phyloP scores from a whole-genome alignment of 192 early-diverging fungal species.

The Backusella liffmaniae region DNA sequence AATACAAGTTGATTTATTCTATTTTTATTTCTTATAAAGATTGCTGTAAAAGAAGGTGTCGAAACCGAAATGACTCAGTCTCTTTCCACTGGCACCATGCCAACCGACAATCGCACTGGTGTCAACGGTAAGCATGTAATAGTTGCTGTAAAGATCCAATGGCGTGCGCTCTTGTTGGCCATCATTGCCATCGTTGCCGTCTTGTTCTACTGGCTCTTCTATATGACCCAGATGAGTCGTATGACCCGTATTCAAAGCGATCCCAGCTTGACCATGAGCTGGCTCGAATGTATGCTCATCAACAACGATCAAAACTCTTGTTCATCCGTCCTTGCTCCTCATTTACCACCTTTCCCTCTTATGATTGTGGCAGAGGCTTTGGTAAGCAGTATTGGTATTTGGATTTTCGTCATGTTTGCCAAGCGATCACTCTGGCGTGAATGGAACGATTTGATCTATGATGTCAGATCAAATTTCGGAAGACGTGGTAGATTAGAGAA shows the following conservation, averaged over 20 bases:
- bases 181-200: slow-evolving; percentile 34
- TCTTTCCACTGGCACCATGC: neutral
- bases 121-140: slow-evolving; percentile 43
- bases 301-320: slow-evolving; percentile 39
- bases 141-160: slow-evolving; percentile 52
- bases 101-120: neutral
- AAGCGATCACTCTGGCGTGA: slow-evolving; percentile 44
- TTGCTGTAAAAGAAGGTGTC: slow-evolving; percentile 28
- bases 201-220: slow-evolving; percentile 58
- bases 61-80: slow-evolving; percentile 33
- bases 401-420: slow-evolving; percentile 45
- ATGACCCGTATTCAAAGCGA: slow-evolving; percentile 18
- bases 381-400: slow-evolving; percentile 43
- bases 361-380: slow-evolving; percentile 47
- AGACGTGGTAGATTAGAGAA: neutral
- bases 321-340: slow-evolving; percentile 20
- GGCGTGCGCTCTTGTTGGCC: slow-evolving; percentile 51
- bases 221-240: slow-evolving; percentile 42
- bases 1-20: neutral
- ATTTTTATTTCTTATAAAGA: neutral
- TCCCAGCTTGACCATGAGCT: slow-evolving; percentile 18
- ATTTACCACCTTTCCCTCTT: slow-evolving; percentile 45
- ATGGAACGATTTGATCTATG: slow-evolving; percentile 47
- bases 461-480: slow-evolving; percentile 4
- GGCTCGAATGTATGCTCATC: slow-evolving; percentile 40